Evolutionary conservation across 805 yeast genomes (phyloP).

Genomic region (Metschnikowia kunwiensis): DNA sequence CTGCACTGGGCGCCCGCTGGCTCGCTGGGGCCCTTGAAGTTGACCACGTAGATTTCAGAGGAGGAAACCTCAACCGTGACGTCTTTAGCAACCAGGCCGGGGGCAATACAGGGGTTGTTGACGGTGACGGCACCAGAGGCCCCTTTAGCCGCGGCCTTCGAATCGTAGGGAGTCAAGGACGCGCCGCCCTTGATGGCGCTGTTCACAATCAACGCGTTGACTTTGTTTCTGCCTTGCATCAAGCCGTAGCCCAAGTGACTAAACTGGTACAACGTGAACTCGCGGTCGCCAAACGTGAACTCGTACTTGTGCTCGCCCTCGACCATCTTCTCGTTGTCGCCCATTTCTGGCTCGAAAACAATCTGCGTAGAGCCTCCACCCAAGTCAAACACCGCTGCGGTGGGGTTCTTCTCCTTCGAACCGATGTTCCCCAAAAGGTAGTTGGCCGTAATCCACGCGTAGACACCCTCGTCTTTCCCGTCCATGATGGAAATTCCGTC

Average conservation of each 20-base stretch:
- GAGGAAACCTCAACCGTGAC: conserved; percentile 57
- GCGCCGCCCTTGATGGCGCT: conserved; percentile 37
- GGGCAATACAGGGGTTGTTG: conserved; percentile 85
- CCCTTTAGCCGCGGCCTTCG: conserved; percentile 34
- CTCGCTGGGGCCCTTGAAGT: conserved; percentile 59
- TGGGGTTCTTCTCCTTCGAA: conserved; percentile 64
- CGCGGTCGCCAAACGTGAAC: conserved; percentile 74
- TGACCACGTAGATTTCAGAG: conserved; percentile 46
- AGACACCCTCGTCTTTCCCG: conserved; percentile 96
- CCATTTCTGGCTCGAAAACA: conserved; percentile 90
- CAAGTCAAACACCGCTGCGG: conserved; percentile 95
- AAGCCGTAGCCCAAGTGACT: conserved; percentile 96
- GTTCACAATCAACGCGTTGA: conserved; percentile 64
- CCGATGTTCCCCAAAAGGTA: conserved; percentile 94
- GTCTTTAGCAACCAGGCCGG: conserved; percentile 57
- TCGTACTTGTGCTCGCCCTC: conserved; percentile 88
- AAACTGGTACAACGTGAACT: conserved; percentile 82
- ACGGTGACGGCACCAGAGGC: conserved; percentile 46
- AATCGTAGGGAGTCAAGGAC: conserved; percentile 22
- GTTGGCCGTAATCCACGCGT: conserved; percentile 97
- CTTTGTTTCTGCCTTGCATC: conserved; percentile 86
- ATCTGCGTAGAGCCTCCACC: conserved; percentile 99
- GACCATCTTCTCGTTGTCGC: conserved; percentile 55
- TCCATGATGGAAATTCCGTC: conserved; percentile 92
- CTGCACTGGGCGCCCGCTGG: conserved; percentile 86